phyloP scores from a whole-genome alignment of 257 asterid genomes.

The Solanum piurae region DNA sequence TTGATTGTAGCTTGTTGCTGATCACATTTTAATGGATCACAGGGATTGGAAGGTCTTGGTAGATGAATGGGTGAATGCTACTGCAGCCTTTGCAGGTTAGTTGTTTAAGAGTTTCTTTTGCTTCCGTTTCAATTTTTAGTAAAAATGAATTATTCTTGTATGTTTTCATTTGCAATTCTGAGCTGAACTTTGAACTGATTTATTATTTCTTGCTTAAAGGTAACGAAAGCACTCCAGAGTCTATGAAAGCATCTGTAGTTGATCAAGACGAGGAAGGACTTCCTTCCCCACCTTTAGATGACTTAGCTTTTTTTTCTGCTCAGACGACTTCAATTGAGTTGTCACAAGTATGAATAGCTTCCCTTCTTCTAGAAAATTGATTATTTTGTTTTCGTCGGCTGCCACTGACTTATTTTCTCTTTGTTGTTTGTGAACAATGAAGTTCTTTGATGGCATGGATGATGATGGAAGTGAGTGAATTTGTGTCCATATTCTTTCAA shows the following conservation, averaged over 20 bases:
- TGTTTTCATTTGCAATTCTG: neutral
- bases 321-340: constrained; percentile 57
- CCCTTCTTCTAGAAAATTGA: neutral
- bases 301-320: constrained; percentile 62
- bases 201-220: neutral
- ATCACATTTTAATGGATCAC: constrained; percentile 17
- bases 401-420: constrained; percentile 15
- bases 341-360: constrained; percentile 40
- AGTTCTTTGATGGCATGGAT: constrained; percentile 97
- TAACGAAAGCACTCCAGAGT: constrained; percentile 54
- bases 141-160: neutral
- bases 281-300: constrained; percentile 97
- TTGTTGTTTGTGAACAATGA: constrained; percentile 14
- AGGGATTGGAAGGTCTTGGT: constrained; percentile 80
- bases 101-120: neutral
- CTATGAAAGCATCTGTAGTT: constrained; percentile 47
- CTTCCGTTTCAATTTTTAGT: neutral
- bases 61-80: constrained; percentile 55
- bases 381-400: neutral
- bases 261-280: constrained; percentile 74
- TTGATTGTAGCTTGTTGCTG: neutral
- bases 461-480: constrained; percentile 92
- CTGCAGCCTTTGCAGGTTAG: constrained; percentile 48
- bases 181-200: neutral
- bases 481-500: constrained; percentile 18